Percentiles rank a stretch among this genome's conserved stretches.
Evolutionary conservation across 768 basidiomycete genomes (phyloP).

Genomic region (Lentinus brumalis): DNA sequence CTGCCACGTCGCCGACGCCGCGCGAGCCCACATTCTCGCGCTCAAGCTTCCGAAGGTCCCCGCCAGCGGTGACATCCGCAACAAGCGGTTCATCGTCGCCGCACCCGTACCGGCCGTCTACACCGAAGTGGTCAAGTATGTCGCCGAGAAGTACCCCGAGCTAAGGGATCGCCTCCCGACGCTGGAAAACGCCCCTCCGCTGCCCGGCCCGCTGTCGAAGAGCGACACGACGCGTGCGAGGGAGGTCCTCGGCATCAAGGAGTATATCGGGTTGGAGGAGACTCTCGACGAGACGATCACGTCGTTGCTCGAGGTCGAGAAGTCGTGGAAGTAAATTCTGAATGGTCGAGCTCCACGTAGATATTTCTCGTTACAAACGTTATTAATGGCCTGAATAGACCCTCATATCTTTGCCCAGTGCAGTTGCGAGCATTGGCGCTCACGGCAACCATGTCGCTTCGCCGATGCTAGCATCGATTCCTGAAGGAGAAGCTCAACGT

Average conservation of each 20-base stretch:
- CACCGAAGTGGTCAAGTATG: slow-evolving; percentile 28
- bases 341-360: too few species aligned
- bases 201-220: slow-evolving; percentile 6
- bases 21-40: slow-evolving; percentile 32
- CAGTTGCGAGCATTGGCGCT: too few species aligned
- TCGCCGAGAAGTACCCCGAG: slow-evolving; percentile 26
- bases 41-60: slow-evolving; percentile 16
- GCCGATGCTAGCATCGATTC: too few species aligned
- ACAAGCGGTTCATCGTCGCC: slow-evolving; percentile 30
- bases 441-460: too few species aligned
- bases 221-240: background rate
- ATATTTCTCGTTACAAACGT: too few species aligned
- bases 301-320: background rate
- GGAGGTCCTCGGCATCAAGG: slow-evolving; percentile 3
- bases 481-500: too few species aligned
- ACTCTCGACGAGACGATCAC: slow-evolving; percentile 6
- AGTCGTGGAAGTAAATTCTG: background rate
- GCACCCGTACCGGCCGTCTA: slow-evolving; percentile 27
- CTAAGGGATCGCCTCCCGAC: slow-evolving; percentile 25
- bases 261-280: slow-evolving; percentile 1
- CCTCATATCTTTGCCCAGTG: too few species aligned
- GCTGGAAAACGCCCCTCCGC: background rate
- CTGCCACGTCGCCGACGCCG: slow-evolving; percentile 36
- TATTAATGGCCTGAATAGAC: too few species aligned
- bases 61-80: background rate